Percentiles rank a stretch among this genome's conserved stretches.
Evolutionary conservation across 371 early-diverging fungal genomes (phyloP).

Genomic region (Chytridium lagenaria): DNA sequence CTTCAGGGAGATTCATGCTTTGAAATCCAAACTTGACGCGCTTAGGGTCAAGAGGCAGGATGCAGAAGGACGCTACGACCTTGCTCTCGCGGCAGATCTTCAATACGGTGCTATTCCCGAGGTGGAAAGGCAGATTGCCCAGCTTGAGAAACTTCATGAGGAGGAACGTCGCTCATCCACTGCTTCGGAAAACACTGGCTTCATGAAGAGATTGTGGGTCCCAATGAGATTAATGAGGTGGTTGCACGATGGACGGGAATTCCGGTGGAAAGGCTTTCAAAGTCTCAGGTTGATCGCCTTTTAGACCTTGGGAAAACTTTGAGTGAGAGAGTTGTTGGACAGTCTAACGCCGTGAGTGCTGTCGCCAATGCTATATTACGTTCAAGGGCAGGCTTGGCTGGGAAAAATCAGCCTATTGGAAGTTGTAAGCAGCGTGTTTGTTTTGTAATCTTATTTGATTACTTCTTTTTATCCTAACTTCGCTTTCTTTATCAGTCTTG

Average conservation of each 20-base stretch:
- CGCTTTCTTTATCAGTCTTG: slow-evolving; percentile 50
- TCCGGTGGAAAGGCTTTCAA: slow-evolving; percentile 72
- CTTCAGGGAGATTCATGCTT: slow-evolving; percentile 86
- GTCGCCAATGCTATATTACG: slow-evolving; percentile 76
- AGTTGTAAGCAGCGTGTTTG: slow-evolving; percentile 35
- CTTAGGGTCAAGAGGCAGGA: slow-evolving; percentile 79
- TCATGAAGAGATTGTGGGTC: slow-evolving; percentile 61
- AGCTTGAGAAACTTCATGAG: slow-evolving; percentile 49
- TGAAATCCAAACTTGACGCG: slow-evolving; percentile 87
- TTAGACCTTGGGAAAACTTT: slow-evolving; percentile 67
- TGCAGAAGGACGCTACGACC: slow-evolving; percentile 80
- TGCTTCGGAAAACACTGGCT: slow-evolving; percentile 39
- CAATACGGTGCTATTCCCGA: slow-evolving; percentile 79
- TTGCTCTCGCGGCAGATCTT: slow-evolving; percentile 72
- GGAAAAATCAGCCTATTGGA: slow-evolving; percentile 72
- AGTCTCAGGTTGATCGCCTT: slow-evolving; percentile 75
- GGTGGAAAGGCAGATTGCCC: slow-evolving; percentile 58
- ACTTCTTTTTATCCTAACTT: no score
- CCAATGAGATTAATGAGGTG: slow-evolving; percentile 75
- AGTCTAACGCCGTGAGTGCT: slow-evolving; percentile 75
- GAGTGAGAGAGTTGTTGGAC: slow-evolving; percentile 75
- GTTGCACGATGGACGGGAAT: slow-evolving; percentile 83
- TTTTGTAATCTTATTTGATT: background rate
- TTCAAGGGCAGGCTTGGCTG: slow-evolving; percentile 73
- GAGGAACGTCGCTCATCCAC: slow-evolving; percentile 43